Conservation (phyloP, 139 green algal genomes). For the Picochlorum sp. region DNA sequence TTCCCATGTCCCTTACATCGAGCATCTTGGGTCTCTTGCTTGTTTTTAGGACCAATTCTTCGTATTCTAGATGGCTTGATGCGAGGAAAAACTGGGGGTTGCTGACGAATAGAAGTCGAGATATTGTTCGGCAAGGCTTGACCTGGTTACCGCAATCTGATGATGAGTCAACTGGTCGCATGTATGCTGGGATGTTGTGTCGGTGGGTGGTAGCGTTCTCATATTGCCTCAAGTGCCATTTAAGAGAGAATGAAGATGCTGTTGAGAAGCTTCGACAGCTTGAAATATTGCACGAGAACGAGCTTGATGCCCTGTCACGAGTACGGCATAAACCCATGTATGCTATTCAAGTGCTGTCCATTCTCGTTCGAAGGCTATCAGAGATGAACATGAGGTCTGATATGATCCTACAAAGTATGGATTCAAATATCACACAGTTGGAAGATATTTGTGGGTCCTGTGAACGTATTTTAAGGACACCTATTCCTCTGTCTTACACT, state of each 20-base stretch:
- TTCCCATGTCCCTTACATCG: constrained; percentile 21
- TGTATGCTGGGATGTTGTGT: constrained; percentile 5
- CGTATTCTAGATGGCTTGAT: constrained; percentile 24
- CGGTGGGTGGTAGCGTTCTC: constrained; percentile 6
- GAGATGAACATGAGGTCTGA: constrained; percentile 2
- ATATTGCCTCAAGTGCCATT: constrained; percentile 17
- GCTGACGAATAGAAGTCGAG: constrained; percentile 13
- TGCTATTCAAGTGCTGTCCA: constrained; percentile 20
- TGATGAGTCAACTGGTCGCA: not conserved
- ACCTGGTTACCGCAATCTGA: constrained; percentile 4
- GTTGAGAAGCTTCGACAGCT: not conserved
- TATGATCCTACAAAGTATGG: not conserved
- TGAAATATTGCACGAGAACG: constrained; percentile 9
- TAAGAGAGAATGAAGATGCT: constrained; percentile 12
- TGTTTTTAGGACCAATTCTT: constrained; percentile 29
- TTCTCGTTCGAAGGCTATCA: constrained; percentile 7
- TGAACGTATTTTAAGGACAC: constrained; percentile 51
- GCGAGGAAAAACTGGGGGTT: constrained; percentile 12
- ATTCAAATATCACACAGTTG: constrained; percentile 4
- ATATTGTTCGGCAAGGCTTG: constrained; percentile 21
- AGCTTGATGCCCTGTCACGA: constrained; percentile 15
- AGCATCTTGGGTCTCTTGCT: constrained; percentile 28
- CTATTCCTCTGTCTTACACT: constrained; percentile 60
- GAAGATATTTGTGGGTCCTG: constrained; percentile 20
- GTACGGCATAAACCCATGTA: constrained; percentile 22